Evolutionary conservation across 352 stramenopile genomes (phyloP).

Genomic region (Pilasporangium apinafurcum): DNA sequence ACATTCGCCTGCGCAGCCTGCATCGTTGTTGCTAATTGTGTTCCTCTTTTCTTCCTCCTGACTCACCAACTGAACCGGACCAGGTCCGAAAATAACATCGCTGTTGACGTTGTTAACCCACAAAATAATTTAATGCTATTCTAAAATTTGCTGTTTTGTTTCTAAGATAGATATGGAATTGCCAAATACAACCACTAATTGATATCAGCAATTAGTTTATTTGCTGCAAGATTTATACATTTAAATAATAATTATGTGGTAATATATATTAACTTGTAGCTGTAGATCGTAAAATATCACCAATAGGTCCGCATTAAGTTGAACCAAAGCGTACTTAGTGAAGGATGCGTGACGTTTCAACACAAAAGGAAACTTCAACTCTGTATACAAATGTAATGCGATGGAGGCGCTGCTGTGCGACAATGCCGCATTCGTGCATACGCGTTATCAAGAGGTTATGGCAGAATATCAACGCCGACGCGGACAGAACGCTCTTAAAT

Average conservation of each 20-base stretch:
- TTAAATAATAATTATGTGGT: too few relatives aligned
- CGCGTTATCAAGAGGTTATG: conserved; percentile 37
- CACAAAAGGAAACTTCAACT: conserved; percentile 2
- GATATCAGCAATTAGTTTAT: neutral
- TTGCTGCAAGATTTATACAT: too few relatives aligned
- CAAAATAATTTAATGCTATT: neutral
- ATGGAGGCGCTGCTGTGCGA: conserved; percentile 61
- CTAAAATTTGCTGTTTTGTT: neutral
- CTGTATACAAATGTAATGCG: too few relatives aligned
- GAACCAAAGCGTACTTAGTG: too few relatives aligned
- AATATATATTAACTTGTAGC: too few relatives aligned
- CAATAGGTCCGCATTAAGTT: too few relatives aligned
- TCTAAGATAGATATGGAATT: too few relatives aligned
- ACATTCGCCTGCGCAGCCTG: conserved; percentile 19
- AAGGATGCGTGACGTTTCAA: conserved; percentile 6
- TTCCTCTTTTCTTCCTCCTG: too few relatives aligned
- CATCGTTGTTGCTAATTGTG: conserved; percentile 1
- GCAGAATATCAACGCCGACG: neutral
- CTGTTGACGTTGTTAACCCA: conserved; percentile 2
- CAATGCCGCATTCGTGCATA: conserved; percentile 36
- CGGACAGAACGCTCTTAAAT: too few relatives aligned
- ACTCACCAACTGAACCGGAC: too few relatives aligned
- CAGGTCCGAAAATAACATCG: too few relatives aligned
- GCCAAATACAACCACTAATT: neutral
- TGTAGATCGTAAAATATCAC: too few relatives aligned